A percentile compares a stretch with the other conserved stretches of the same genome.
Evolutionary conservation across 345 rosid genomes (phyloP).

Genomic region (Eucalyptus sp.): DNA sequence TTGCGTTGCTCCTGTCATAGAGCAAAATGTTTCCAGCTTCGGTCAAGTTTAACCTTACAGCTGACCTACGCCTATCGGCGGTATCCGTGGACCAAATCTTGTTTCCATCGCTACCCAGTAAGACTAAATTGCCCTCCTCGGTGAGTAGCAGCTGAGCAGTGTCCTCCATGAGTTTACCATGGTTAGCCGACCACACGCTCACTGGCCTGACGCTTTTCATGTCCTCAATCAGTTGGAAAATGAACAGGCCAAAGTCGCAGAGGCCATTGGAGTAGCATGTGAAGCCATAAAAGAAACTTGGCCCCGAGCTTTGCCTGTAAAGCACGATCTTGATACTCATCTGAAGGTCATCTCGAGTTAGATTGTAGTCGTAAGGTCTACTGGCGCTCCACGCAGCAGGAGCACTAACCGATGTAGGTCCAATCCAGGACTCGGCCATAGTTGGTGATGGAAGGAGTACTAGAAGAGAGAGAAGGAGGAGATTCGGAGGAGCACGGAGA

Average conservation of each 20-base stretch:
- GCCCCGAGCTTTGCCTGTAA: background rate
- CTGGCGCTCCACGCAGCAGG: background rate
- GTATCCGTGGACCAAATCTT: background rate
- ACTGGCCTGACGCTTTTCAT: background rate
- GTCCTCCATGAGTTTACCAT: background rate
- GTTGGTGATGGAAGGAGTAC: background rate
- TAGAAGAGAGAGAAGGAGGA: background rate
- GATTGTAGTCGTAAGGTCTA: background rate
- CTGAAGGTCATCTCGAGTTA: background rate
- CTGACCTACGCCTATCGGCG: rapidly evolving
- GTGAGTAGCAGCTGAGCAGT: background rate
- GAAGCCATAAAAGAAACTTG: background rate
- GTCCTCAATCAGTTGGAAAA: background rate
- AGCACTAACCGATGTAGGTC: background rate
- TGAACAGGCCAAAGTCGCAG: background rate
- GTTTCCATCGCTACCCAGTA: rapidly evolving
- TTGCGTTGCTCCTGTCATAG: background rate
- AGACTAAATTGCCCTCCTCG: background rate
- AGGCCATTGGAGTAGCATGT: background rate
- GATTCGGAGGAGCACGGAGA: background rate
- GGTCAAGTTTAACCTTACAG: background rate
- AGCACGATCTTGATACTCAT: background rate
- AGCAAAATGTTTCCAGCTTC: background rate
- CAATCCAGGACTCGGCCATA: background rate
- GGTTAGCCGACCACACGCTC: background rate